These are phyloP conservation scores for Backusella mclennaniae DNA, from an alignment of 192 early-diverging fungal species.

Conservation along the genomic window DNA sequence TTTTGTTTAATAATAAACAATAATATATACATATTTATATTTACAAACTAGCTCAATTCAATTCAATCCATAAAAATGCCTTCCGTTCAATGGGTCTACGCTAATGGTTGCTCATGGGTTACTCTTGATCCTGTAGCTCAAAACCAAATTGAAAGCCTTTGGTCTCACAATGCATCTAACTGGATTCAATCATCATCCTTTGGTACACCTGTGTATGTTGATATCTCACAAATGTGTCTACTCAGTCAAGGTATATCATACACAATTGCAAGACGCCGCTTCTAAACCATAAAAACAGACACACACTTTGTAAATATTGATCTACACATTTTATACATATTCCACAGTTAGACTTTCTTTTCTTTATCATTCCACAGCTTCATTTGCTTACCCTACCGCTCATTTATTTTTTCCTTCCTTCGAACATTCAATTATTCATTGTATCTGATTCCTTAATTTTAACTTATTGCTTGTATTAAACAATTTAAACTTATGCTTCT, in stretches of 20 bases:
- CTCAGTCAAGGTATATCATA: neutral
- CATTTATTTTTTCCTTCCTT: too few species aligned
- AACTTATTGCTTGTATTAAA: too few species aligned
- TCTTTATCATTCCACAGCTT: too few species aligned
- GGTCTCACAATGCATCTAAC: neutral
- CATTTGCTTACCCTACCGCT: too few species aligned
- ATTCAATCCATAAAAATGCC: neutral
- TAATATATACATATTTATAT: neutral
- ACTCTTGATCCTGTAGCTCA: neutral
- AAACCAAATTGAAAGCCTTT: neutral
- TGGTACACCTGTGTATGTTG: neutral
- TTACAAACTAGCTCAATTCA: neutral
- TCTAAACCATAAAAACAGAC: neutral
- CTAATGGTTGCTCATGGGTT: conserved; percentile 10
- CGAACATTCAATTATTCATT: too few species aligned
- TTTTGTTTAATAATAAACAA: neutral
- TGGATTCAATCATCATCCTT: neutral
- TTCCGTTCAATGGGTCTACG: conserved; percentile 17
- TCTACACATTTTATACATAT: neutral
- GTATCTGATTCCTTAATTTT: too few species aligned
- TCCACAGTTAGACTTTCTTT: too few species aligned
- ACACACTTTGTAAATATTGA: neutral
- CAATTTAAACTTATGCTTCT: too few species aligned
- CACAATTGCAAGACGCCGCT: neutral
- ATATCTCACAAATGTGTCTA: conserved; percentile 1